Base-by-base conservation (phyloP, 352 stramenopile genomes). In the Aphanomyces invadans region DNA sequence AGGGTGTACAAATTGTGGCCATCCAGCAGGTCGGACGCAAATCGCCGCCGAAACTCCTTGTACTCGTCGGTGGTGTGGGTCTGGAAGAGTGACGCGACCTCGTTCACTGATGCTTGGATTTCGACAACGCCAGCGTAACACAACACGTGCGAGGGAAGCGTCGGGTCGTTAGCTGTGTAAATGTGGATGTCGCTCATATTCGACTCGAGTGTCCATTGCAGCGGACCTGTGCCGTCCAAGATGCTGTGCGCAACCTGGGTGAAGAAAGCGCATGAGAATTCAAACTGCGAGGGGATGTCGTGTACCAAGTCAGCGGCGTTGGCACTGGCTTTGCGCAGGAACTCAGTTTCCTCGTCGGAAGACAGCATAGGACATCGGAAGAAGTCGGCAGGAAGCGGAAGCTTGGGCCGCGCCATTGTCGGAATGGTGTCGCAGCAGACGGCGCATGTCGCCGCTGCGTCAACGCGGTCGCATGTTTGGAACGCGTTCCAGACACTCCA, bases 41-140 rank as follows among this genome's bases (percentile, higher is more conserved):
- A 57, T 33, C 23, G 25, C 19, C 49, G 49, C 1, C 49, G 49
- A 33, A 57, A 57, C 3, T 77, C 77, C 48, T 91, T 88, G 55
- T 91, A 93, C 4, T 91, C 69, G 25, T 74, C 73, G 70, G 76
- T 86, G 26, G 82, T 84, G 69, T 93, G 82, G 10, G 89, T 73
- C 55, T 93, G 90, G 68, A 93, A 93, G 29, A 93, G 73, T 70
- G 90, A 74, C 51, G 84, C 84, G 65, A 93, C 89, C 70, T 93
- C 84, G 49, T 91, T 80, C 60, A 93, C 83, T 64, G 80, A 89
- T 12, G 84, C 84, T 60, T 86, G 84, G 4, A 93, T 79, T 21
- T 88, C 78, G 31, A 74, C 83, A 2, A 57, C 60, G 7, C 28
- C 60, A 19, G 42, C 17, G 29, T 57, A 57, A 9, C 19, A 57